Evolutionary conservation across 1,284 basidiomycete species (phyloP), one percentile per base, ranked within the genome.

Genomic region (Fomitopsis betulina): DNA sequence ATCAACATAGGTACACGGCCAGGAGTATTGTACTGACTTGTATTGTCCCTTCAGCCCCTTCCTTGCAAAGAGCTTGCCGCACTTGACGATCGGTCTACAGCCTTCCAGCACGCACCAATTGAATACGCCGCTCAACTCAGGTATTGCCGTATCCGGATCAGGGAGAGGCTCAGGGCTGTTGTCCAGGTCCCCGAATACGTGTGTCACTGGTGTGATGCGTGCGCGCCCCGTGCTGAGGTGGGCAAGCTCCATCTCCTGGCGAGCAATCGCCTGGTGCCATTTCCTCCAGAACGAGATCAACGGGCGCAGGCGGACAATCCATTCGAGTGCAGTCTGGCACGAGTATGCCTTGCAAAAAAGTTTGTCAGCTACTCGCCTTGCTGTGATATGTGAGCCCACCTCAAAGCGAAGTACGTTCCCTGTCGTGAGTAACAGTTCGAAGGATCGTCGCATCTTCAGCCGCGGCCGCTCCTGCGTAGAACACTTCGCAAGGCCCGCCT

Each of bases 31-130:
- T 9, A 76, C 83, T 62, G 63, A 91, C 91, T 82, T 82, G 74
- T 86, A 93, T 71, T 83, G 83, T 17, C 87, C 87, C 60, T 79
- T 77, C 56, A 86, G 68, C 3, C 88, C 89, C 60, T 79, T 79
- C 62, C 87, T 82, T 70, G 82, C 81, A 67, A 84, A 94, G 15
- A 91, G 69, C 54, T 84, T 83, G 0, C 93, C 93, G 6, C 81
- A 79, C 65, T 84, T 86, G 38, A 86, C 70, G 55, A 94, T 85
- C 8, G 89, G 79, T 58, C 84, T 81, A 65, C 93, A 95, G 7
- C 82, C 84, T 42, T 88, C 82, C 60, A 94, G 68, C 5, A 85
- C 76, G 69, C 91, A 95, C 93, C 91, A 93, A 64, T 87, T 88
- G 76, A 89, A 93, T 54, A 92, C 72, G 8, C 78, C 76, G 55